Conservation (phyloP, 2,329 filamentous ascomycete genomes). For the Achaetomium macrosporum region DNA sequence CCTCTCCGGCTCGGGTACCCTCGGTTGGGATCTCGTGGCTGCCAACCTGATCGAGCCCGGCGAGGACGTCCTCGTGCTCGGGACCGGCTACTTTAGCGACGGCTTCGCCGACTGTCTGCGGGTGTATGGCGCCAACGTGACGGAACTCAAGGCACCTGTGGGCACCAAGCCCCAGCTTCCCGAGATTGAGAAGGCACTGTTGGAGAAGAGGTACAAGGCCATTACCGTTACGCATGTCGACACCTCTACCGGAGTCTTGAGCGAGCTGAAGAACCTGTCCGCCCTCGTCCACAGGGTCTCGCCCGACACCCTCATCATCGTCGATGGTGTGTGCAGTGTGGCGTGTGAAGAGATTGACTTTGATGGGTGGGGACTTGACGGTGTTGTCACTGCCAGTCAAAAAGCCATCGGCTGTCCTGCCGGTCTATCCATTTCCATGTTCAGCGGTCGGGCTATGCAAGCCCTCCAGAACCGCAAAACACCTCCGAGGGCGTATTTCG, state of each 20-base stretch:
- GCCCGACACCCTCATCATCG: constrained; percentile 83
- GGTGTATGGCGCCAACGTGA: constrained; percentile 85
- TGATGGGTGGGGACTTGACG: constrained; percentile 90
- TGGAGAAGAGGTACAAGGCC: constrained; percentile 88
- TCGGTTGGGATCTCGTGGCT: constrained; percentile 96
- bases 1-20: constrained; percentile 87
- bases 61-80: constrained; percentile 86
- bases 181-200: constrained; percentile 82
- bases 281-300: constrained; percentile 81
- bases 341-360: constrained; percentile 94
- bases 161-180: constrained; percentile 80
- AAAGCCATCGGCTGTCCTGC: constrained; percentile 96
- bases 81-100: constrained; percentile 96
- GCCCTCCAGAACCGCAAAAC: constrained; percentile 73
- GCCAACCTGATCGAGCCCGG: constrained; percentile 85
- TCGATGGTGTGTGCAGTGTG: constrained; percentile 96
- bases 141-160: constrained; percentile 82
- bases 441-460: constrained; percentile 81
- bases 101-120: constrained; percentile 88
- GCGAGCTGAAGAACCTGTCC: constrained; percentile 77
- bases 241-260: constrained; percentile 92
- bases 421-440: constrained; percentile 90
- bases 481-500: constrained; percentile 84
- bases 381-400: constrained; percentile 87
- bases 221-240: constrained; percentile 96